Evolutionary conservation across 108 stramenopile species (phyloP).

Genomic region (Nitzschia inconspicua): DNA sequence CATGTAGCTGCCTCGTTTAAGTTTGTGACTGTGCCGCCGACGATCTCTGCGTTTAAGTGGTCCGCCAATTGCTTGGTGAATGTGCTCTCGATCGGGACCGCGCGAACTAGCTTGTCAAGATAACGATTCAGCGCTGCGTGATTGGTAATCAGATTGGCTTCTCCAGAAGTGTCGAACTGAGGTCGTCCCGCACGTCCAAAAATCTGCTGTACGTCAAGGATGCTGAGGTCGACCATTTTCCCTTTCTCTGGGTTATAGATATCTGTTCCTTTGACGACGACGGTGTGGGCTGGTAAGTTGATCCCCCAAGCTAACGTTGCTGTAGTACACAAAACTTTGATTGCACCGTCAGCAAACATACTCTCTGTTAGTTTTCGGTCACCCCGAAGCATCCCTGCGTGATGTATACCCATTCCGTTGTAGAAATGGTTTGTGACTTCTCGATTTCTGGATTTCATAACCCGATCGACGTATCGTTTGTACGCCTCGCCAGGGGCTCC

Average conservation of each 20-base stretch:
- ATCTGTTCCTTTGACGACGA: slow-evolving; percentile 98
- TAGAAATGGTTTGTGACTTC: slow-evolving; percentile 87
- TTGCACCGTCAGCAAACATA: slow-evolving; percentile 94
- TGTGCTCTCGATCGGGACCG: slow-evolving; percentile 92
- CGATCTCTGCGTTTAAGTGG: slow-evolving; percentile 98
- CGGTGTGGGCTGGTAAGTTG: slow-evolving; percentile 94
- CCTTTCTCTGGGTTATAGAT: slow-evolving; percentile 99
- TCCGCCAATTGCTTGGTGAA: slow-evolving; percentile 96
- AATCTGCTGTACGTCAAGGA: slow-evolving; percentile 98
- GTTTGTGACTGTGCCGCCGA: slow-evolving; percentile 94
- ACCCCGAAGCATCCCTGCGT: slow-evolving; percentile 98
- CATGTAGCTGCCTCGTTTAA: slow-evolving; percentile 86
- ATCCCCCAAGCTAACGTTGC: slow-evolving; percentile 98
- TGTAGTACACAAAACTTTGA: slow-evolving; percentile 96
- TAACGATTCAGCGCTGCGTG: slow-evolving; percentile 88
- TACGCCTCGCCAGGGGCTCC: slow-evolving; percentile 48
- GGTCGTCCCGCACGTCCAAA: slow-evolving; percentile 98
- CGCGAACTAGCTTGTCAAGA: slow-evolving; percentile 88
- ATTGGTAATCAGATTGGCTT: slow-evolving; percentile 95
- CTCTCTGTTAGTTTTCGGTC: slow-evolving; percentile 94
- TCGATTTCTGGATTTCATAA: slow-evolving; percentile 84
- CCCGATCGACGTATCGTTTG: slow-evolving; percentile 55
- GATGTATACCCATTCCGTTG: slow-evolving; percentile 96
- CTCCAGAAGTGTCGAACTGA: slow-evolving; percentile 91
- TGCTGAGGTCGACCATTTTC: slow-evolving; percentile 88